Percentiles rank a stretch among this genome's conserved stretches.
Evolutionary conservation across 1,284 basidiomycete genomes (phyloP).

Genomic region (Sanghuangporus sanghuang): DNA sequence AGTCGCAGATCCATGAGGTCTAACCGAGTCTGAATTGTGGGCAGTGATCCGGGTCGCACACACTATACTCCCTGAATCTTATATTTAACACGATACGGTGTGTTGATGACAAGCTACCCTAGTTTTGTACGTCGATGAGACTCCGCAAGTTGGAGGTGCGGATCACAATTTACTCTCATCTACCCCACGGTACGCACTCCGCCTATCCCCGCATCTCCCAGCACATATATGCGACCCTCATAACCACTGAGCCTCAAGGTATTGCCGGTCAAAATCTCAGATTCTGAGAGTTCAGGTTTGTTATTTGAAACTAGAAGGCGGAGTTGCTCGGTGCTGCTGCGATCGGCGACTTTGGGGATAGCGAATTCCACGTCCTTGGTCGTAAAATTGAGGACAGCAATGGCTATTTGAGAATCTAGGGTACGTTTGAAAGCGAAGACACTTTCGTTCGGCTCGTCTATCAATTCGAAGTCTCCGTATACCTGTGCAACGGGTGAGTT

Average conservation of each 20-base stretch:
- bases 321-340: slow-evolving; percentile 28
- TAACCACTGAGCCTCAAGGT: slow-evolving; percentile 26
- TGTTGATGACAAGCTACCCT: too few species aligned
- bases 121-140: too few species aligned
- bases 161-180: not conserved
- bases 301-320: slow-evolving; percentile 10
- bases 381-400: slow-evolving; percentile 52
- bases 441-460: slow-evolving; percentile 39
- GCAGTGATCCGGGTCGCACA: too few species aligned
- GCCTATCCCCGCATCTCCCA: not conserved
- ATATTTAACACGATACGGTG: too few species aligned
- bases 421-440: slow-evolving; percentile 56
- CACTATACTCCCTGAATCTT: too few species aligned
- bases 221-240: slow-evolving; percentile 32
- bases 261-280: slow-evolving; percentile 3
- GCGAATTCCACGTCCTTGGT: slow-evolving; percentile 28
- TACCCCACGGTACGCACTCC: not conserved
- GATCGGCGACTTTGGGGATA: not conserved
- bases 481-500: slow-evolving; percentile 31
- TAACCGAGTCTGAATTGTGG: too few species aligned
- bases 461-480: slow-evolving; percentile 52
- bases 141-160: not conserved
- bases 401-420: slow-evolving; percentile 30
- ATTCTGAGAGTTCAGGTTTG: slow-evolving; percentile 15
- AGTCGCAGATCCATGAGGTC: too few species aligned